These are phyloP conservation scores for Lavandula angustifolia DNA, from an alignment of 257 asterid genomes.

Conservation along the genomic window DNA sequence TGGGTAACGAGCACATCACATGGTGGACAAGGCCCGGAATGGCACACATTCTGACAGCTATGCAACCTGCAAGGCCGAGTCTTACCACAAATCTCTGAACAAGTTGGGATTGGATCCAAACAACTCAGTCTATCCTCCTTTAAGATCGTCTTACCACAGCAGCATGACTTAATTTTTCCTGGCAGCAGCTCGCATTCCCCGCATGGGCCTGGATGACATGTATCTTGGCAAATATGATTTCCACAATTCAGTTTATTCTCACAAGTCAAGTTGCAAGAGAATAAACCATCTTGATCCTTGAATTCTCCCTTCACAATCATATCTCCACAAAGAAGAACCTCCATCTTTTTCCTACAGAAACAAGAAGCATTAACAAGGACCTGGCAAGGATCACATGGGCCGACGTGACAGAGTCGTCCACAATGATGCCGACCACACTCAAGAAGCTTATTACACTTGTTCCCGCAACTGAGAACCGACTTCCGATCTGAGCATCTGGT, in stretches of 20 bases:
- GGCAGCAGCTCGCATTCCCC: slow-evolving; percentile 84
- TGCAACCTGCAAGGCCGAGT: slow-evolving; percentile 74
- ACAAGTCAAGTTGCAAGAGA: slow-evolving; percentile 71
- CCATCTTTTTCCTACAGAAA: slow-evolving; percentile 79
- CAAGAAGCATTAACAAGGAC: slow-evolving; percentile 76
- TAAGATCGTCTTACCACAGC: slow-evolving; percentile 80
- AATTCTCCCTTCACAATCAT: slow-evolving; percentile 80
- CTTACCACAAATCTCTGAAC: slow-evolving; percentile 69
- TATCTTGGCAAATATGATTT: slow-evolving; percentile 69
- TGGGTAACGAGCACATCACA: slow-evolving; percentile 70
- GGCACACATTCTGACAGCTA: slow-evolving; percentile 67
- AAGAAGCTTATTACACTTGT: slow-evolving; percentile 78
- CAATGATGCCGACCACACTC: slow-evolving; percentile 88
- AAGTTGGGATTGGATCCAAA: slow-evolving; percentile 83
- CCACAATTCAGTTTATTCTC: slow-evolving; percentile 69
- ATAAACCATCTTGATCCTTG: slow-evolving; percentile 67
- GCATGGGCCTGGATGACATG: slow-evolving; percentile 93
- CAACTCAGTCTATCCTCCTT: slow-evolving; percentile 68
- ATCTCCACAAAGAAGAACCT: slow-evolving; percentile 74
- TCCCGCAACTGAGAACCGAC: slow-evolving; percentile 86
- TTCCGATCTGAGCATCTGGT: slow-evolving; percentile 90
- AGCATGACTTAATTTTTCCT: slow-evolving; percentile 64
- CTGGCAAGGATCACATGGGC: slow-evolving; percentile 82
- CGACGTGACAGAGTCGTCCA: slow-evolving; percentile 74
- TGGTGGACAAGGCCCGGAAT: slow-evolving; percentile 76